Base-by-base conservation (phyloP, 257 asterid genomes). In the Paraleonurus japonicus region DNA sequence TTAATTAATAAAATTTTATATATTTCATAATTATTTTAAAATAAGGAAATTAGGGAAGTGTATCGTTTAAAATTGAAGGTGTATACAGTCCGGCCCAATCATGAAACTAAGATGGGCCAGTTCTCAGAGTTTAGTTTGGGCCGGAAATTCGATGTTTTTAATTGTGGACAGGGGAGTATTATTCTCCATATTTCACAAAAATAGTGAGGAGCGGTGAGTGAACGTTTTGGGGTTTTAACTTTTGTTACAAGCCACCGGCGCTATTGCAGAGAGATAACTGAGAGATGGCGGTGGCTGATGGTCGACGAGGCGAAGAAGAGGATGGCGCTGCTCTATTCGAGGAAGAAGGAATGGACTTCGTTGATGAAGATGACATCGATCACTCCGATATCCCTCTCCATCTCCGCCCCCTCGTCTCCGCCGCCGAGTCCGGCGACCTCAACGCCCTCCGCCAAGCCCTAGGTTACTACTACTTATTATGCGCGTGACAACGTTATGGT, bases 211-310 rank as follows among this genome's bases (percentile, higher is more conserved):
- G 0, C n/a, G n/a, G n/a, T n/a, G n/a, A n/a, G n/a, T n/a, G n/a
- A n/a, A n/a, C 13, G 17, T 22, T 47, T 47, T 22, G 63, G 71
- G 64, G 71, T 73, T 72, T 5, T 24, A 70, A 32, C 72, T 53
- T 53, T 53, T 69, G 61, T 70, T 64, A 1, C 13, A 19, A 48
- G 17, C 15, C 35, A 12, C 74, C 37, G 30, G 64, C 43, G 73
- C 73, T 23, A 69, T 23, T 32, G 37, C 53, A 16, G 69, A 67
- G 67, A 55, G 53, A 60, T 24, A 24, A 35, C 6, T 33, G 41
- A 26, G 64, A 61, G 63, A 91, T 94, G 99, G 95, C 97, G 69
- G 96, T 91, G 54, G 82, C 86, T 35, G 88, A 88, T 24, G 89
- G 93, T 67, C 87, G 93, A 32, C 86, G 83, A 59, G 95, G 76